Evolutionary conservation across 306 rosid genomes (phyloP), one percentile per base, ranked within the genome.

Genomic region (Sphenostylis stenocarpa): DNA sequence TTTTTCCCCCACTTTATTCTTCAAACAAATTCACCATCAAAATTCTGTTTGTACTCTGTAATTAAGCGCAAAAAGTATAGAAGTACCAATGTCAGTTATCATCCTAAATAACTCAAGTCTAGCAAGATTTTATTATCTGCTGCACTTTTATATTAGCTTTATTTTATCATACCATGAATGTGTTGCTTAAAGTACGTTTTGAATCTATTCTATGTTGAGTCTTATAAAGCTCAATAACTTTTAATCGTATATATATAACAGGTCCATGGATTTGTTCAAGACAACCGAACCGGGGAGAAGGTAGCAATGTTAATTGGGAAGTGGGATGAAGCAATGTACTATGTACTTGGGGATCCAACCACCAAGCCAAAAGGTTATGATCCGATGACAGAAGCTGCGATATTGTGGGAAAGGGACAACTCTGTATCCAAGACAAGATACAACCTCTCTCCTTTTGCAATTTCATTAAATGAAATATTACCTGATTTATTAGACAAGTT

Each of bases 231-330:
- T 26, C 28, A 26, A 26, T 26, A 39, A 70, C n/a, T 48, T 62
- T 61, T 71, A 14, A 73, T 73, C 28, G 3, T 38, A 9, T 38
- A 20, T 61, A 72, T 72, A 82, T 75, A 79, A 61, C 91, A 95
- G 99, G 99, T 95, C 60, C 97, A 90, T 83, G 99, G 99, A 56
- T 95, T 92, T 87, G 92, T 95, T 85, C 99, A 95, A 90, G 97
- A 95, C 88, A 90, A 95, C 79, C 87, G 91, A 85, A 95, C 96
- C n/a, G 99, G 99, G 47, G 97, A 92, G 82, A 95, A 95, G 86
- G 97, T 95, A 20, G 99, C 98, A n/a, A 90, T 95, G 94, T 68
- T 95, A 69, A 85, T 95, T 65, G 98, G 99, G 69, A 95, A 95
- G 86, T 95, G 99, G 99, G 99, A 95, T 43, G 98, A 87, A 82